A percentile compares a stretch with the other conserved stretches of the same genome.
phyloP scores from a whole-genome alignment of 768 basidiomycete species.

The Boletus edulis region DNA sequence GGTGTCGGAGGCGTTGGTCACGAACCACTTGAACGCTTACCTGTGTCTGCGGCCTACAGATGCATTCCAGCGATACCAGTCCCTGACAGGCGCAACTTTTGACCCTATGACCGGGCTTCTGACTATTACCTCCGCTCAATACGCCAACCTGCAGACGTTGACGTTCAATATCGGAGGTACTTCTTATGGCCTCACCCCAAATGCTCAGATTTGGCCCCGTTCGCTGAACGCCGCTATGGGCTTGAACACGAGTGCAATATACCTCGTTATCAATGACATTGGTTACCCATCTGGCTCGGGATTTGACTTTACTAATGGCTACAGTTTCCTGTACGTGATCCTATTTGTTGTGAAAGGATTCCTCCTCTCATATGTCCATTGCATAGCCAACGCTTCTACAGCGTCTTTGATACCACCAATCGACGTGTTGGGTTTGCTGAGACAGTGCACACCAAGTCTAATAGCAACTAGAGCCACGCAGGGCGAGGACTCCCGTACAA shows the following conservation, averaged over 20 bases:
- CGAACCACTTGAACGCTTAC: no score
- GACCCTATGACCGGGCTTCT: neutral
- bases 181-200: neutral
- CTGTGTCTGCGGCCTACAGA: neutral
- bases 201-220: neutral
- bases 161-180: neutral
- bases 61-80: neutral
- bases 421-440: constrained; percentile 39
- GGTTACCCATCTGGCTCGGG: neutral
- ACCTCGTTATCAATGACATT: neutral
- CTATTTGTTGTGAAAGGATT: no score
- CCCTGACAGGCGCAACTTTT: neutral
- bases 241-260: neutral
- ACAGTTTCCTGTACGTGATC: neutral
- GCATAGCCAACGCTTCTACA: no score
- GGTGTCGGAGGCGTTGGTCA: neutral
- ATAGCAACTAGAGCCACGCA: neutral
- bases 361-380: no score
- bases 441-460: constrained; percentile 23
- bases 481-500: no score
- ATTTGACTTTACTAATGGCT: neutral
- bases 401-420: neutral
- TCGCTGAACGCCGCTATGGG: neutral
- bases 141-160: neutral
- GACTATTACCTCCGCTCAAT: neutral